A percentile compares a stretch with the other conserved stretches of the same genome.
Conservation (phyloP, 305 asterid genomes). For the Fraxinus paxiana region DNA sequence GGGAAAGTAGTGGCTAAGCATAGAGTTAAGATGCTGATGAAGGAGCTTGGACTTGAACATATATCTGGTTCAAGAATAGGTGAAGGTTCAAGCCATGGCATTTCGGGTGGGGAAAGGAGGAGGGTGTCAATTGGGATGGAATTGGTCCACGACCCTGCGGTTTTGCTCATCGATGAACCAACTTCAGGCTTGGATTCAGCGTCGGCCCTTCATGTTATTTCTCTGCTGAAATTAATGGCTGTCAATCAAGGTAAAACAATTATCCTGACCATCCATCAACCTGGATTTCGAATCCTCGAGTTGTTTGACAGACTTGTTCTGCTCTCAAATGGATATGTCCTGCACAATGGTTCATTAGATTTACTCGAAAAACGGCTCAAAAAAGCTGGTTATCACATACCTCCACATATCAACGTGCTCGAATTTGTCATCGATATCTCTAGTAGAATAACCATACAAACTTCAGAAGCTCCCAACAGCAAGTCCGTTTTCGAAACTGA, state of each 20-base stretch:
- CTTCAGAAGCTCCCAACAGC: conserved; percentile 19
- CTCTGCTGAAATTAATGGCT: conserved; percentile 50
- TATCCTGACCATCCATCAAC: conserved; percentile 69
- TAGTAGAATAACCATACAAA: conserved; percentile 23
- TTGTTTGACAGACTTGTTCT: conserved; percentile 56
- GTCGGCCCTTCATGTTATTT: conserved; percentile 55
- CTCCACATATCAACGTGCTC: conserved; percentile 62
- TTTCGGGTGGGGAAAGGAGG: conserved; percentile 78
- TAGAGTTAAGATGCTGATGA: conserved; percentile 41
- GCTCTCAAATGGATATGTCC: conserved; percentile 50
- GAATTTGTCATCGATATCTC: conserved; percentile 69
- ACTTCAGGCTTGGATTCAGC: conserved; percentile 84
- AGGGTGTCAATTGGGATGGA: conserved; percentile 72
- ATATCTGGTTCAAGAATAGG: conserved; percentile 51
- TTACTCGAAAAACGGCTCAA: conserved; percentile 46
- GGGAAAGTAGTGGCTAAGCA: conserved; percentile 25
- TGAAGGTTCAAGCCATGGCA: conserved; percentile 43
- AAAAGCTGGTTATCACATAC: conserved; percentile 40
- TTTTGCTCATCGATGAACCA: conserved; percentile 70
- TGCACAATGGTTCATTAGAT: conserved; percentile 54
- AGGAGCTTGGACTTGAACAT: conserved; percentile 62
- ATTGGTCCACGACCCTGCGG: conserved; percentile 64
- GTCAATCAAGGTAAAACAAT: conserved; percentile 47
- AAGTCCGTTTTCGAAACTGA: conserved; percentile 17
- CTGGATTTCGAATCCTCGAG: conserved; percentile 70